Conservation (phyloP, 106 monocot species). For the Phalaenopsis aphrodite region DNA sequence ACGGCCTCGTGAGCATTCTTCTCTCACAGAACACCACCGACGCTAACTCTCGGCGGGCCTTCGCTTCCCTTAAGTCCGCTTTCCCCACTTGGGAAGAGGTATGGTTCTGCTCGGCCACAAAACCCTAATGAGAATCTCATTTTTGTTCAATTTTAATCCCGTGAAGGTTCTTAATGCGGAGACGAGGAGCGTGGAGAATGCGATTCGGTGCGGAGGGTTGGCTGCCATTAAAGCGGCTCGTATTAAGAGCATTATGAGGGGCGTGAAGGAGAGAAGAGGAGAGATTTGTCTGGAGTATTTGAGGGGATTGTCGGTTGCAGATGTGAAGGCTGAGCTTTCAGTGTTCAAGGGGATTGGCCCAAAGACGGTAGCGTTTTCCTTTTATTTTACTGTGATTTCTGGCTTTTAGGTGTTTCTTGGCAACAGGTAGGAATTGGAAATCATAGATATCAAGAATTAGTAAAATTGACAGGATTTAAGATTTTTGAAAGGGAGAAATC, state of each 20-base stretch:
- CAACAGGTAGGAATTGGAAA: not conserved
- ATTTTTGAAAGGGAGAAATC: too few species aligned
- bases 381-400: not conserved
- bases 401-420: not conserved
- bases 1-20: constrained; percentile 61
- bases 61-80: constrained; percentile 53
- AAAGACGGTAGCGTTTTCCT: constrained; percentile 47
- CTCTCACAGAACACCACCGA: constrained; percentile 93
- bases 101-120: not conserved
- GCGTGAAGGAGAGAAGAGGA: constrained; percentile 42
- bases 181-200: constrained; percentile 32
- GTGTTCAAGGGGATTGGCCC: constrained; percentile 83
- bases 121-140: not conserved
- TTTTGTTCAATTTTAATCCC: not conserved
- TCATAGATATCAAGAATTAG: too few species aligned
- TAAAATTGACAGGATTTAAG: too few species aligned
- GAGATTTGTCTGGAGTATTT: constrained; percentile 54
- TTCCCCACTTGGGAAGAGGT: constrained; percentile 60
- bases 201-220: constrained; percentile 68
- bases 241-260: constrained; percentile 45
- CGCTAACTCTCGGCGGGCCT: constrained; percentile 52
- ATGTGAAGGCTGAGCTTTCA: constrained; percentile 70
- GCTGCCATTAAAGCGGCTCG: constrained; percentile 59
- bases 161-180: constrained; percentile 54
- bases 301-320: constrained; percentile 37